Base-by-base conservation (phyloP, 2,329 filamentous ascomycete species). In the Fusarium sp. region DNA sequence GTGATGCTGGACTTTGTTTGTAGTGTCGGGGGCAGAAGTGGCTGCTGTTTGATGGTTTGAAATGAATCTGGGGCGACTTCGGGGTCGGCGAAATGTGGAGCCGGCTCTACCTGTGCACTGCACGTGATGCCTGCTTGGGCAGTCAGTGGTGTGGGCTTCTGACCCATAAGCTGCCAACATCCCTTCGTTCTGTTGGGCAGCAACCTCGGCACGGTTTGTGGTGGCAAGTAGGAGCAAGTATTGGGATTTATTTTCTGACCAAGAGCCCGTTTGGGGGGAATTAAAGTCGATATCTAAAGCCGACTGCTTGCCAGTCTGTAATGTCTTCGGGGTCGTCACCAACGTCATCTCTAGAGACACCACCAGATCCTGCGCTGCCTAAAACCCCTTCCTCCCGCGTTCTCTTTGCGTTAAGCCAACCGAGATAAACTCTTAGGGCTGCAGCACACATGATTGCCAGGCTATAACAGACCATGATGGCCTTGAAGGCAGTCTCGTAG, bases 231-330 rank as follows among this genome's bases (percentile, higher is more conserved):
- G 42, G 14, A 49, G 42, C 6, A 27, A 29, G 24, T 29, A 10
- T 51, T n/a, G 46, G 20, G 24, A 20, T 31, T 31, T 51, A 11
- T 33, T 33, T 33, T 33, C 12, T 14, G 31, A 33, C 5, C 31
- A 33, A 24, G n/a, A n/a, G n/a, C n/a, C n/a, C 24, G 24, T 24
- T 24, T 24, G 24, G 24, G 24, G 24, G 31, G 31, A 33, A 33
- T 11, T 75, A 88, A 29, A 88, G 75, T 31, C 89, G 85, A 79
- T 92, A 92, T 46, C 89, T 85, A 70, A 91, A 92, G 0, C 89
- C 90, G 20, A 85, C 78, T 1, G 85, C 89, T 40, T 90, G 85
- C 86, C 88, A 90, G 74, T 92, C 90, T 2, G 90, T 91, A 3
- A 87, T 79, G 77, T 91, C 89, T 22, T 90, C 87, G 65, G 89